Evolutionary conservation across 352 stramenopile genomes (phyloP), one percentile per base, ranked within the genome.

Genomic region (Globisporangium okanoganense): DNA sequence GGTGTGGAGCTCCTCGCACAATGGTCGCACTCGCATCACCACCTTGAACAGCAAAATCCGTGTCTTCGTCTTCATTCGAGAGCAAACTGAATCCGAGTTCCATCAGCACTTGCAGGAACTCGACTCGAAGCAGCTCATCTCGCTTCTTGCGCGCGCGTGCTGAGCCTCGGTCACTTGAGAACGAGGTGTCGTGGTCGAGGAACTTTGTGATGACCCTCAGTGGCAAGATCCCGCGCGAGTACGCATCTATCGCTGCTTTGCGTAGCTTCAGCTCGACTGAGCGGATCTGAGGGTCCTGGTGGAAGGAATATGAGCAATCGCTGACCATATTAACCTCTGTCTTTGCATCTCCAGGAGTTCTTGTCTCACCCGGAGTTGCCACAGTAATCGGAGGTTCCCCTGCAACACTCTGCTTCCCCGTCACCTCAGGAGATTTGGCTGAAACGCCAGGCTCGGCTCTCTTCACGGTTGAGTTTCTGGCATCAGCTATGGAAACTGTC

Each of bases 21-120:
- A 66, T 64, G 22, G 57, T 40, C 24, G 45, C 70, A 2, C 58
- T 53, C 2, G 20, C 45, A 1, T 62, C 49, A n/a, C 18, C 44
- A 7, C 24, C 25, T 24, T 29, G 8, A 16, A 29, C 47, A 53
- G 25, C 47, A 38, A 16, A 22, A 36, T 80, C 61, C 10, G 85
- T 76, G 0, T 70, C 53, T 9, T 72, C 60, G 18, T 62, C 43
- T 10, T 43, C 35, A 52, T 88, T 68, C 0, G 75, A 83, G 1
- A 97, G 62, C 2, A 98, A 58, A 27, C 75, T 90, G 49, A 98
- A 88, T 1, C 92, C 92, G 20, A 98, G 68, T 60, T 97, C 88
- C 90, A 97, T 97, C 31, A 97, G 72, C n/a, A 97, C 71, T 65
- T 97, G 86, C 22, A 97, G 70, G 70, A 98, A 97, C 60, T 97